Evolutionary conservation across 331 rosid species (phyloP), one percentile per base, ranked within the genome.

Genomic region (Rhamnella rubrinervis): DNA sequence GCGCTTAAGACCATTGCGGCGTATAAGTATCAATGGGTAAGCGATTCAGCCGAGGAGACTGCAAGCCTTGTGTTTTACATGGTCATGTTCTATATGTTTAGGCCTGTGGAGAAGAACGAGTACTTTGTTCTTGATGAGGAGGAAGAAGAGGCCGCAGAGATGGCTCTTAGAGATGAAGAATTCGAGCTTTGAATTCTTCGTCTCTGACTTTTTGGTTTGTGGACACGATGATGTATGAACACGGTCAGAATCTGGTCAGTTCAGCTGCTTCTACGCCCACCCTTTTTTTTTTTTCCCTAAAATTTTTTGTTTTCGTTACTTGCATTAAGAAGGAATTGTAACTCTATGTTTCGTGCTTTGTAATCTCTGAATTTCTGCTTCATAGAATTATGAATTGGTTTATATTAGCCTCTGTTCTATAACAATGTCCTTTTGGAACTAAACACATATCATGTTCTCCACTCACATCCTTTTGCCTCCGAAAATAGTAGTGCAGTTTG

Each of bases 1-100:
- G 98, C 96, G 4, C 84, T 92, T n/a, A 87, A 84, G 76, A 92
- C 96, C 16, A 92, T 92, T 49, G 95, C 95, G 9, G 98, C 96
- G 10, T 89, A 89, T 49, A 89, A 92, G 88, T 92, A 82, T 71
- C 98, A 89, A 66, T 92, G 98, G 98, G 96, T 86, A 55, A 86
- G 96, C 72, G 83, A 84, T 83, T 96, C 95, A 6, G 96, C 98
- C 0, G 96, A 89, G 87, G 98, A 92, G 77, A 78, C 71, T n/a
- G 98, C 88, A 0, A 92, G 91, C 55, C 89, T 92, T 12, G 83
- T 58, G 6, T 91, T 91, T 75, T 91, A 91, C 46, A 15, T 78
- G 55, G 81, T 91, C 55, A 88, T 91, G 86, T 91, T 91, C 84
- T 86, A 88, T 69, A 88, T 88, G 96, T 91, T 88, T 61, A 85